phyloP scores from a whole-genome alignment of 2,329 filamentous ascomycete species.

The Endothia cerciana region DNA sequence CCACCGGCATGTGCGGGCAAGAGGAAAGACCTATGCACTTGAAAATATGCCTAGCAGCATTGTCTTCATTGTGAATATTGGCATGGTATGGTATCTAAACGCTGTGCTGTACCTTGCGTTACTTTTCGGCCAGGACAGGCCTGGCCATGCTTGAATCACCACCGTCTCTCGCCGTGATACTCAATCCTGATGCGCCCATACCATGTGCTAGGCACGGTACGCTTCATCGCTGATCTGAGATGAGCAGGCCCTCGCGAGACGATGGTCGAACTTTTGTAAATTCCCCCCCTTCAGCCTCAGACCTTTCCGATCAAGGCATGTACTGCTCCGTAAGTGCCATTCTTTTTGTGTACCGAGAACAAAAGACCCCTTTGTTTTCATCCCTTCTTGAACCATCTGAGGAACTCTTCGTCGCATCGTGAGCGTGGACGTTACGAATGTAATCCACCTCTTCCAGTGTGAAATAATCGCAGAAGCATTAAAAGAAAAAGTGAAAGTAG shows the following conservation, averaged over 20 bases:
- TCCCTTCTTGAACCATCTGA: constrained; percentile 24
- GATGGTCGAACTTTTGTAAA: not conserved
- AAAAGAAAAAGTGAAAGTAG: constrained; percentile 19
- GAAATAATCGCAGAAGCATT: constrained; percentile 17
- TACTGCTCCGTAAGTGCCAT: constrained; percentile 12
- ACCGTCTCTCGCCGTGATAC: not conserved
- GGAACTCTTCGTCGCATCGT: constrained; percentile 27
- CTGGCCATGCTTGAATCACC: not conserved
- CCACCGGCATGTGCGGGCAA: not conserved
- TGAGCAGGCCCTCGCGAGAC: not conserved
- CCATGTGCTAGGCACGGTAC: not conserved
- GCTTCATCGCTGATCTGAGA: not conserved
- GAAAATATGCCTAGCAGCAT: constrained; percentile 29
- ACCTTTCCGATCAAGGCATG: constrained; percentile 15
- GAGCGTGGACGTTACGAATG: constrained; percentile 20
- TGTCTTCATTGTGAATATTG: constrained; percentile 33
- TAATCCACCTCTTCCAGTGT: constrained; percentile 26
- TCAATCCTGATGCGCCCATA: not conserved
- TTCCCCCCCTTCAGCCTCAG: constrained; percentile 26
- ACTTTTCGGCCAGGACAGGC: not conserved
- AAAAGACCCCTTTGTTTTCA: constrained; percentile 22
- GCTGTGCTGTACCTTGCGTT: constrained; percentile 10
- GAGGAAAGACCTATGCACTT: too few species aligned
- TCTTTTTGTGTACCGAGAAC: constrained; percentile 24
- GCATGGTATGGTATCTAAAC: constrained; percentile 17